Evolutionary conservation across 352 stramenopile genomes (phyloP).

Genomic region (Pythium aquatile): DNA sequence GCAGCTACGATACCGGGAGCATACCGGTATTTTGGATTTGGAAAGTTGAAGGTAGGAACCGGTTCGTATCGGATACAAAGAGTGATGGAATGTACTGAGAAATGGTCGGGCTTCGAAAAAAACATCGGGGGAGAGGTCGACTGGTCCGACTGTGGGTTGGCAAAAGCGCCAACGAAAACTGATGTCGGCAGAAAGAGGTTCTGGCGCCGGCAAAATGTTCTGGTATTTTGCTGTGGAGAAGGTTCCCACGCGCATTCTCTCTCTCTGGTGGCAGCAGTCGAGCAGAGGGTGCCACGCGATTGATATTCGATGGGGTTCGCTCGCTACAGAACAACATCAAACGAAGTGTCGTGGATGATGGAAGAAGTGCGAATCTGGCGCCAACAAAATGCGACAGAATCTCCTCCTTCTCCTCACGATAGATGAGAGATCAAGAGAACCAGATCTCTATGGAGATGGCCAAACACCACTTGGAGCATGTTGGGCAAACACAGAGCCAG

Average conservation of each 20-base stretch:
- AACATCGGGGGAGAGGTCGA: neutral
- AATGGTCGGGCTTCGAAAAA: neutral
- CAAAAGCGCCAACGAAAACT: slow-evolving; percentile 1
- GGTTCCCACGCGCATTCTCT: neutral
- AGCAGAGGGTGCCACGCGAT: neutral
- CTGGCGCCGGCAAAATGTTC: neutral
- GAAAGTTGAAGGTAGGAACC: neutral
- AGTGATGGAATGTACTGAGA: neutral
- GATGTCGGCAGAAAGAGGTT: neutral
- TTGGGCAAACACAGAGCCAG: slow-evolving; percentile 16
- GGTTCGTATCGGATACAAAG: neutral
- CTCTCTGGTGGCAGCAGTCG: neutral
- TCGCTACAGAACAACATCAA: slow-evolving; percentile 3
- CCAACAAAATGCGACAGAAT: slow-evolving; percentile 16
- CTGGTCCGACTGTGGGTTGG: slow-evolving; percentile 1
- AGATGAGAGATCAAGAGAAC: slow-evolving; percentile 15
- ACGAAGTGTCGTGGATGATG: slow-evolving; percentile 5
- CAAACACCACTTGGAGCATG: neutral
- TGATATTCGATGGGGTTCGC: slow-evolving; percentile 4
- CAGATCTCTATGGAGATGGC: slow-evolving; percentile 10
- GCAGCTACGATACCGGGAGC: neutral
- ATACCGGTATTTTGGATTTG: slow-evolving; percentile 5
- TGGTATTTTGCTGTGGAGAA: slow-evolving; percentile 1
- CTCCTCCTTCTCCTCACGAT: slow-evolving; percentile 7
- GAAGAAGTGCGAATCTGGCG: slow-evolving; percentile 20